A percentile compares a stretch with the other conserved stretches of the same genome.
Conservation (phyloP, 169 alveolate genomes). For the Plasmodium vivax region DNA sequence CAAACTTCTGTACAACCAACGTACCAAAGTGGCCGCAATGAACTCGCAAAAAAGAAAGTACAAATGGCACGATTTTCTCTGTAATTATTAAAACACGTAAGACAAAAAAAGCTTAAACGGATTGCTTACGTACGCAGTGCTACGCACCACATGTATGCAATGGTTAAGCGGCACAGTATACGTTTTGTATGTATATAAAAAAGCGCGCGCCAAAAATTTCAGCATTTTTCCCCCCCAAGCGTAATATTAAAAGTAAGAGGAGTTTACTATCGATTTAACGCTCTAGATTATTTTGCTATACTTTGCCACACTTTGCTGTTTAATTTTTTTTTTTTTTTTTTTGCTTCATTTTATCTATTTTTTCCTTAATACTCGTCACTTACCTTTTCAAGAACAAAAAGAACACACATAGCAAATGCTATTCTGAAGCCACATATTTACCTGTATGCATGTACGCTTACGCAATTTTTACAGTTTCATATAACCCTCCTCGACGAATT, state of each 20-base stretch:
- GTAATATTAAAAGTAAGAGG: not conserved
- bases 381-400: not conserved
- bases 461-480: not conserved
- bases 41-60: not conserved
- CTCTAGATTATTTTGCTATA: constrained; percentile 16
- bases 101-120: not conserved
- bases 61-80: not conserved
- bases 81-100: not conserved
- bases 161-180: not conserved
- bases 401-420: not conserved
- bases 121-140: not conserved
- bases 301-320: not conserved
- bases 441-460: not conserved
- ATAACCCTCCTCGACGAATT: not conserved
- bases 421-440: not conserved
- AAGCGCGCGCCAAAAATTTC: not conserved
- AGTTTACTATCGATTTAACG: constrained; percentile 1
- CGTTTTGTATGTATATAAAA: not conserved
- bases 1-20: not conserved
- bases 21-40: not conserved
- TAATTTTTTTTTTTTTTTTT: constrained; percentile 1
- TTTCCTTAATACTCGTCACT: not conserved
- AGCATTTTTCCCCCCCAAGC: not conserved
- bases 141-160: not conserved
- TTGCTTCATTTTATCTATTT: not conserved